phyloP scores from a whole-genome alignment of 257 asterid genomes.

The Nicotiana benthamiana region DNA sequence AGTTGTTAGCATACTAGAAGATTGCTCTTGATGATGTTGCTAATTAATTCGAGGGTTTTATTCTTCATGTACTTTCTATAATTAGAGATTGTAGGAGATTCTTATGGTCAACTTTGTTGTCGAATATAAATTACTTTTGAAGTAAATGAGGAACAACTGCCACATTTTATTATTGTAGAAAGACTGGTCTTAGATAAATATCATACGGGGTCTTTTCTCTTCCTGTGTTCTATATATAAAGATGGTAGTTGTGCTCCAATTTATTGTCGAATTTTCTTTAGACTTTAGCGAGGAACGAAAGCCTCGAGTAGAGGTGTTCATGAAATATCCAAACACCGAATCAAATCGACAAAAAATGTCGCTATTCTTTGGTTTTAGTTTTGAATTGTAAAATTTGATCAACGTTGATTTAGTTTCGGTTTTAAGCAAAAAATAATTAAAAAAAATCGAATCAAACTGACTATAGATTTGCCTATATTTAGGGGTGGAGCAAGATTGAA shows the following conservation, averaged over 20 bases:
- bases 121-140: background rate
- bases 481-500: no score
- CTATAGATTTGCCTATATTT: no score
- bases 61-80: no score
- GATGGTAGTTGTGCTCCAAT: slow-evolving; percentile 34
- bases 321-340: no score
- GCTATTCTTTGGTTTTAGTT: no score
- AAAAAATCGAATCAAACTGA: no score
- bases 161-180: background rate
- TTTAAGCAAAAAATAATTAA: no score
- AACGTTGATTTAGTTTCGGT: no score
- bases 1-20: slow-evolving; percentile 45
- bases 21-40: slow-evolving; percentile 19
- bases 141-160: background rate
- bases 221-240: background rate
- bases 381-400: no score
- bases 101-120: background rate
- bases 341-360: no score
- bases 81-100: background rate
- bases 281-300: slow-evolving; percentile 52
- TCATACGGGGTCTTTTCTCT: no score
- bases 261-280: slow-evolving; percentile 56
- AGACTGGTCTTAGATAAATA: background rate
- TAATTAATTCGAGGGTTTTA: background rate
- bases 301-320: background rate